Evolutionary conservation across 129 eudicot genomes (phyloP), one percentile per base, ranked within the genome.

Genomic region (Dittrichia graveolens): DNA sequence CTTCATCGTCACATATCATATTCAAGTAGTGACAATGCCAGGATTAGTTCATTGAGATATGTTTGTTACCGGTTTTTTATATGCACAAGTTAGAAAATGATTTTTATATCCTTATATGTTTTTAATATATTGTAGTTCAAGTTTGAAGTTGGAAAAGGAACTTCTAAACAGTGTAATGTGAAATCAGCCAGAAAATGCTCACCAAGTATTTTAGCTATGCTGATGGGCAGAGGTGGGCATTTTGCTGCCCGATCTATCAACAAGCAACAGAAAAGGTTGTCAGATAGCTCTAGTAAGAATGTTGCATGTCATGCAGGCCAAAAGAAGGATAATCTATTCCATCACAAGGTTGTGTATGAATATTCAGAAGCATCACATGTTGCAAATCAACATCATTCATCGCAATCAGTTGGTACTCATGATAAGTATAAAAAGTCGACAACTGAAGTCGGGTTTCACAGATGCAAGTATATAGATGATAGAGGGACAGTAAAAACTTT

Each of bases 161-260:
- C 85, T 52, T 63, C 71, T 35, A 73, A 67, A 59, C 70, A 59
- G 71, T 62, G 65, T 53, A 79, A 59, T n/a, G 92, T 75, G 53
- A 84, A 71, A 24, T 87, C 83, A 57, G 38, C 84, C 39, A 85
- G 66, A 74, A 83, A 84, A 77, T 67, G 83, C 16, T 37, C 92
- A 55, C 85, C 90, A 10, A 83, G 85, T 74, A 76, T 90, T 50
- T 52, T 94, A 71, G 88, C 92, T 50, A 82, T 79, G 74, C 80
- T 94, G 79, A 88, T 94, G 89, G 96, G 96, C 54, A 87, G 85
- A 40, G 92, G 83, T 73, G 84, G 81, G 47, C 58, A 82, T 65
- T 88, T 87, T 43, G 68, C 84, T 10, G 83, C 77, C 24, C 80
- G 61, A 74, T 67, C 71, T 52, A 43, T 44, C 57, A 75, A 67